phyloP scores from a whole-genome alignment of 441 rosid genomes.

The Cnidoscolus chayamansa region DNA sequence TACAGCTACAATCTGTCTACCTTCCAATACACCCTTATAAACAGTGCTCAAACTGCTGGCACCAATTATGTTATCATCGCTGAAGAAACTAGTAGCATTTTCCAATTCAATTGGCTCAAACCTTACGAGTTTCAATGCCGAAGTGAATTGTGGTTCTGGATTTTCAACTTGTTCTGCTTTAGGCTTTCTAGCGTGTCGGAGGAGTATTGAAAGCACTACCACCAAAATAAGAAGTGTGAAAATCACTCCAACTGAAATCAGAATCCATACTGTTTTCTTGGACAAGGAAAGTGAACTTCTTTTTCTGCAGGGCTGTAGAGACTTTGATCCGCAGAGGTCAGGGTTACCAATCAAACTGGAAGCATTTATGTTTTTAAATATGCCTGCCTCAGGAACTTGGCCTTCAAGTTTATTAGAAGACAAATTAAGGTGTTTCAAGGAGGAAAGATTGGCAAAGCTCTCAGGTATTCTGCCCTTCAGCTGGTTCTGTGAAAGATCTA shows the following conservation, averaged over 20 bases:
- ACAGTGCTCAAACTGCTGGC: slow-evolving; percentile 77
- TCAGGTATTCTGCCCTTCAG: slow-evolving; percentile 67
- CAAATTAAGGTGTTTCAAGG: slow-evolving; percentile 57
- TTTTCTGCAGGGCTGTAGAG: slow-evolving; percentile 45
- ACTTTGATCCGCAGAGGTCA: slow-evolving; percentile 59
- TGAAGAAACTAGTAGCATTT: slow-evolving; percentile 59
- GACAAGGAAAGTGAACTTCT: slow-evolving; percentile 40
- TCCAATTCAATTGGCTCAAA: slow-evolving; percentile 53
- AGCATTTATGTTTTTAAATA: slow-evolving; percentile 46
- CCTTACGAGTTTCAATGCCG: slow-evolving; percentile 52
- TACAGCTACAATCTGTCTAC: slow-evolving; percentile 58
- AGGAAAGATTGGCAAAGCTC: slow-evolving; percentile 49
- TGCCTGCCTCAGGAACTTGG: slow-evolving; percentile 59
- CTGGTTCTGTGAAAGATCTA: slow-evolving; percentile 69
- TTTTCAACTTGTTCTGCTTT: slow-evolving; percentile 30
- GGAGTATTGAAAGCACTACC: slow-evolving; percentile 31
- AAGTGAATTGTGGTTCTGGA: slow-evolving; percentile 39
- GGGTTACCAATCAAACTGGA: slow-evolving; percentile 57
- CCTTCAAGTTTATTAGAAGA: slow-evolving; percentile 72
- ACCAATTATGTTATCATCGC: slow-evolving; percentile 52
- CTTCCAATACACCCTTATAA: slow-evolving; percentile 64
- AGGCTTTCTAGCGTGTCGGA: slow-evolving; percentile 25
- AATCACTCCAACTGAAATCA: slow-evolving; percentile 44
- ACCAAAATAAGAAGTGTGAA: slow-evolving; percentile 34
- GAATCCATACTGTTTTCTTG: slow-evolving; percentile 37